Conservation (phyloP, 352 stramenopile species). For the Phytopythium litorale region DNA sequence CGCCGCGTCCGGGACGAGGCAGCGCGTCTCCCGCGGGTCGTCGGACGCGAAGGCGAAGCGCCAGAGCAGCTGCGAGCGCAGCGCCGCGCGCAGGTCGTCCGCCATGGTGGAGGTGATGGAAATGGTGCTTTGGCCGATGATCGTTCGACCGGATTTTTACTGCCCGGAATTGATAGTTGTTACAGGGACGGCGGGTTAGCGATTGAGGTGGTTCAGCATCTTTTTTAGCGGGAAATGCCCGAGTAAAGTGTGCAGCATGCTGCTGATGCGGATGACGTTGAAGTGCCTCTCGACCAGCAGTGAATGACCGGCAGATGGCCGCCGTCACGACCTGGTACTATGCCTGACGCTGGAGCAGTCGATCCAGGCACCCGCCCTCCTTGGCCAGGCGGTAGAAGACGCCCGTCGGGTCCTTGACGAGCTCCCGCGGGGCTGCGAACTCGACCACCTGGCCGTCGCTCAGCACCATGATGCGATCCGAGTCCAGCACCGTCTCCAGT, state of each 20-base stretch:
- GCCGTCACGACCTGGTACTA: too few relatives aligned
- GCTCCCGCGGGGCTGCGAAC: constrained; percentile 64
- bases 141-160: too few relatives aligned
- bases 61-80: constrained; percentile 35
- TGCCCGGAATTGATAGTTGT: not conserved
- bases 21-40: constrained; percentile 37
- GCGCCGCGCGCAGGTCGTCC: constrained; percentile 30
- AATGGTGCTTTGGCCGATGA: not conserved
- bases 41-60: constrained; percentile 46
- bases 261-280: too few relatives aligned
- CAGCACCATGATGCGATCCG: constrained; percentile 84
- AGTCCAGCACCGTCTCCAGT: constrained; percentile 88
- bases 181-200: not conserved
- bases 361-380: constrained; percentile 11
- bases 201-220: not conserved
- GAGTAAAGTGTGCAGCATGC: not conserved
- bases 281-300: too few relatives aligned
- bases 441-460: constrained; percentile 80
- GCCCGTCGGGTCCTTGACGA: constrained; percentile 16
- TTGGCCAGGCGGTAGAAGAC: constrained; percentile 9
- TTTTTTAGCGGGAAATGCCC: not conserved
- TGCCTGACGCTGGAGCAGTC: too few relatives aligned
- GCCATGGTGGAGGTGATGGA: not conserved
- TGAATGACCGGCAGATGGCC: too few relatives aligned
- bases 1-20: constrained; percentile 37